A percentile compares a stretch with the other conserved stretches of the same genome.
Conservation (phyloP, 495 filamentous ascomycete species). For the Neurospora sp. region DNA sequence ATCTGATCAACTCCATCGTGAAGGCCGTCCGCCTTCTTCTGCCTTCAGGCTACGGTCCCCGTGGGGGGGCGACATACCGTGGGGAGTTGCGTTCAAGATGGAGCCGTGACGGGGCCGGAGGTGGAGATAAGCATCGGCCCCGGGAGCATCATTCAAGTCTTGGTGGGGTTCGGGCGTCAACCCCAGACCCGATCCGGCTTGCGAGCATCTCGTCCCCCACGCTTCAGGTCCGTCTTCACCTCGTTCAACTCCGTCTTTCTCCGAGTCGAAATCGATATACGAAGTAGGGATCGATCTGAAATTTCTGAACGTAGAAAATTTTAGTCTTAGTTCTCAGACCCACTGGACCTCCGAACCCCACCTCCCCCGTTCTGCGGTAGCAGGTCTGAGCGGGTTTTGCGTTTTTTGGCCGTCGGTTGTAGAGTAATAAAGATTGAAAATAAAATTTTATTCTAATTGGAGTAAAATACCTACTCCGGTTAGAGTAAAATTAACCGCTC, state of each 20-base stretch:
- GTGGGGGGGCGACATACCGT: background rate
- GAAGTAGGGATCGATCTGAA: too few relatives aligned
- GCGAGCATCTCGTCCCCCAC: background rate
- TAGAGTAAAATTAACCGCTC: too few relatives aligned
- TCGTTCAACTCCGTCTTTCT: background rate
- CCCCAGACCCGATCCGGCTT: background rate
- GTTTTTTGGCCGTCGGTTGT: too few relatives aligned
- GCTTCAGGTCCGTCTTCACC: background rate
- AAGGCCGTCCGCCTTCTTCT: background rate
- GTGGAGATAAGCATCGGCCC: background rate
- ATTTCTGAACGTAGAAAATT: too few relatives aligned
- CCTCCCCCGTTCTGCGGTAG: too few relatives aligned
- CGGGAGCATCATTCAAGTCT: background rate
- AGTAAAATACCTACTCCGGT: too few relatives aligned
- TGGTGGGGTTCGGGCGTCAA: background rate
- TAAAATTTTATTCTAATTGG: too few relatives aligned
- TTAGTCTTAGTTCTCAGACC: too few relatives aligned
- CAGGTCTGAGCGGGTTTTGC: too few relatives aligned
- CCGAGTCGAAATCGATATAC: background rate
- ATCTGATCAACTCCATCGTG: background rate
- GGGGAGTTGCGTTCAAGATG: background rate
- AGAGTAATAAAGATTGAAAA: too few relatives aligned
- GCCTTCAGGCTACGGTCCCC: background rate
- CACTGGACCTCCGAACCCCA: too few relatives aligned
- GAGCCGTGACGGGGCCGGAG: background rate